Evolutionary conservation across 2,329 filamentous ascomycete genomes (phyloP).

Genomic region (Cercospora berteroae): DNA sequence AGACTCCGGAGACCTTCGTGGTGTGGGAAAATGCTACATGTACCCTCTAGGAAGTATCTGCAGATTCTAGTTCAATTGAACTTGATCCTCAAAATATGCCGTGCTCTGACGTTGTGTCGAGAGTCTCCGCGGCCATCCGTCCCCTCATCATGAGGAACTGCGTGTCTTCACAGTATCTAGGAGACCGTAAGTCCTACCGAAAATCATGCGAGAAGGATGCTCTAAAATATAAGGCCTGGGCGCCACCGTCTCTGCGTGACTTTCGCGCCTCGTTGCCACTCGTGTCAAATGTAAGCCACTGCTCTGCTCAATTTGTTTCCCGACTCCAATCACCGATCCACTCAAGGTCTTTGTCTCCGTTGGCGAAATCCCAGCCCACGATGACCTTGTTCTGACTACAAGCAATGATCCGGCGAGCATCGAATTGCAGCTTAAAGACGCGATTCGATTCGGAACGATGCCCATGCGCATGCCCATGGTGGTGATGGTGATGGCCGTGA

Average conservation of each 20-base stretch:
- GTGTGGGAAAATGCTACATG: not conserved
- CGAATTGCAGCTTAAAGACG: slow-evolving; percentile 96
- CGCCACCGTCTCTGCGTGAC: not conserved
- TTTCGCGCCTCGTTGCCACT: not conserved
- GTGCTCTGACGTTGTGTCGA: not conserved
- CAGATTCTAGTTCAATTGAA: not conserved
- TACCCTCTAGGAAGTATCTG: not conserved
- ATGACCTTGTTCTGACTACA: slow-evolving; percentile 90
- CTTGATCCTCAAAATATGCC: not conserved
- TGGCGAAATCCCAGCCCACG: slow-evolving; percentile 97
- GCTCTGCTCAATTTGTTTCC: slow-evolving; percentile 30
- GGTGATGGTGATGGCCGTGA: slow-evolving; percentile 30
- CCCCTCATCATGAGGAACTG: not conserved
- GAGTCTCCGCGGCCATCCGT: not conserved
- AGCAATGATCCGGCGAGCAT: slow-evolving; percentile 87
- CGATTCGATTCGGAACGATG: slow-evolving; percentile 50
- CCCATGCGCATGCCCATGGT: slow-evolving; percentile 16
- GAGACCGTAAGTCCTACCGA: not conserved
- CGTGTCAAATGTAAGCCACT: not conserved
- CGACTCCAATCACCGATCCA: slow-evolving; percentile 36
- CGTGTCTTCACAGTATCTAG: not conserved
- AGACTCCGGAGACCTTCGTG: not conserved
- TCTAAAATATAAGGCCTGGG: not conserved
- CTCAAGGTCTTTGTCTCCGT: slow-evolving; percentile 66
- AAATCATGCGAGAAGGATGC: not conserved